Base-by-base conservation (phyloP, 2,329 filamentous ascomycete species). In the Tricladium varicosporioides region DNA sequence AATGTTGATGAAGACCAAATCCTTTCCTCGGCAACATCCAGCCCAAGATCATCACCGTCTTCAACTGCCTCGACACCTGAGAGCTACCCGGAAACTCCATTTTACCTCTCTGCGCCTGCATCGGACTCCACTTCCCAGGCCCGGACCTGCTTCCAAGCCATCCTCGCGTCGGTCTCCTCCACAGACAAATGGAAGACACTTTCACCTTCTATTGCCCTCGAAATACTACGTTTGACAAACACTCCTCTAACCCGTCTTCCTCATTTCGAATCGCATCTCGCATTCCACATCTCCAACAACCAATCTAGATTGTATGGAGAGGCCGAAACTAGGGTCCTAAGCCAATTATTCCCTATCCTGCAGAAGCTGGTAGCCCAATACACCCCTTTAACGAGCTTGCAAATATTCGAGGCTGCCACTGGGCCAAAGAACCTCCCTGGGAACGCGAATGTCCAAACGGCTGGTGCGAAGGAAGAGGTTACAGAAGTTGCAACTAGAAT, bases 401-500 rank as follows among this genome's bases (percentile, higher is more conserved):
- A 70, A 53, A 67, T 71, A 8, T 71, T 71, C 53, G 69, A 71
- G 45, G 60, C 64, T 8, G 69, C 68, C 15, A 70, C 68, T 9
- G 57, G 57, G 31, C 66, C 67, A 2, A 67, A 60, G 55, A 36
- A 47, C 18, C 51, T 58, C 9, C 48, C 62, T 4, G 51, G 56
- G 14, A 46, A 19, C 36, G 18, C 58, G 2, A 31, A 16, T 16
- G 5, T 42, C 13, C 57, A 54, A 16, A 11, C 13, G 2, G 56
- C 15, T 42, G 60, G 54, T 5, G 40, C 53, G 11, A 70, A 67
- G 33, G 66, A 68, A 5, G 66, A 70, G 18, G 62, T 89, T 40
- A 78, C 80, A 45, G 86, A 91, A 57, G 83, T 96, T 71, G 85
- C 90, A 1, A 87, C 86, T 46, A 85, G 90, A 47, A 79, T 96